Percentiles rank a stretch among this genome's conserved stretches.
These are phyloP conservation scores for Thielaviopsis euricoi DNA, from an alignment of 2,329 filamentous ascomycete species.

Conservation along the genomic window DNA sequence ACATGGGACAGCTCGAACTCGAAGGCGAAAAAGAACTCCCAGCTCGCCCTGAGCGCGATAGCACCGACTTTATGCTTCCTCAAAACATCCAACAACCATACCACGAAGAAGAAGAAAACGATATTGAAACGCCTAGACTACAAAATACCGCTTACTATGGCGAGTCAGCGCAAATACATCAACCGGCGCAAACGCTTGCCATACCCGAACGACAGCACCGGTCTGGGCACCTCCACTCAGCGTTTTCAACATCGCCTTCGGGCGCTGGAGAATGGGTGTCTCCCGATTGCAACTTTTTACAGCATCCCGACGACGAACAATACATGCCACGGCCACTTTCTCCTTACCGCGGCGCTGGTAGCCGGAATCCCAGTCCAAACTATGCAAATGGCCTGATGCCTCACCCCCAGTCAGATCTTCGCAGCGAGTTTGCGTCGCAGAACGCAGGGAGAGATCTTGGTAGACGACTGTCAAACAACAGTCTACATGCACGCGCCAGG, in stretches of 20 bases:
- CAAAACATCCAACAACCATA: slow-evolving; percentile 23
- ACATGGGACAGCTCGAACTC: slow-evolving; percentile 39
- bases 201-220: slow-evolving; percentile 7
- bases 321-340: slow-evolving; percentile 60
- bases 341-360: slow-evolving; percentile 34
- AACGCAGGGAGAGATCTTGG: background rate
- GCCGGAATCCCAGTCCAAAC: slow-evolving; percentile 19
- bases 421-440: background rate
- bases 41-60: slow-evolving; percentile 42
- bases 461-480: slow-evolving; percentile 6
- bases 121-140: slow-evolving; percentile 14
- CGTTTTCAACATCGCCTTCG: slow-evolving; percentile 14
- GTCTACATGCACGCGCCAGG: slow-evolving; percentile 35
- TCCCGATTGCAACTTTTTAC: slow-evolving; percentile 19
- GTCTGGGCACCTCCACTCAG: slow-evolving; percentile 9
- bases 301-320: slow-evolving; percentile 34
- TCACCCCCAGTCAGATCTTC: slow-evolving; percentile 13
- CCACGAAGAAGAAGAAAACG: slow-evolving; percentile 28
- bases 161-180: background rate
- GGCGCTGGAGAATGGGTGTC: slow-evolving; percentile 18
- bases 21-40: slow-evolving; percentile 62
- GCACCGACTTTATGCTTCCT: slow-evolving; percentile 10
- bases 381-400: slow-evolving; percentile 13
- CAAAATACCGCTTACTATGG: background rate
- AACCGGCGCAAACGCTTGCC: slow-evolving; percentile 2